phyloP scores from a whole-genome alignment of 169 alveolate genomes.

The Condylostoma magnum region DNA sequence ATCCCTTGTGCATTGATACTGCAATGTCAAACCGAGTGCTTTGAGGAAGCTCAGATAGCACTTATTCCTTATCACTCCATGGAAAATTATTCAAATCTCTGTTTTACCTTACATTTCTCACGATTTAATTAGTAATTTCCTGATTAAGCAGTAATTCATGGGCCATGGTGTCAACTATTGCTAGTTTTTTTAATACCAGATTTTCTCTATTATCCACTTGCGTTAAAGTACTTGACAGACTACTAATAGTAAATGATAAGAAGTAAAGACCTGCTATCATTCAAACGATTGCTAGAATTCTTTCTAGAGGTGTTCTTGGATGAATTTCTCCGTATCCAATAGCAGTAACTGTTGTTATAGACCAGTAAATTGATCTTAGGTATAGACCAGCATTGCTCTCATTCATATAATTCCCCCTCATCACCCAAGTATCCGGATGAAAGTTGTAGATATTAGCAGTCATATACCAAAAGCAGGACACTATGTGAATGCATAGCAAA shows the following conservation, averaged over 20 bases:
- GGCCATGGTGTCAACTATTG: neutral
- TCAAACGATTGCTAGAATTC: constrained; percentile 27
- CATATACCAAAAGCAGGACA: constrained; percentile 32
- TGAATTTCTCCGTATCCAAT: constrained; percentile 51
- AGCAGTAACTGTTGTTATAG: constrained; percentile 53
- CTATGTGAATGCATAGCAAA: constrained; percentile 7
- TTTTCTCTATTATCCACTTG: constrained; percentile 1
- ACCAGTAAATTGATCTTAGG: constrained; percentile 37
- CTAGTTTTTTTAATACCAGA: neutral
- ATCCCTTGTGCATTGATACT: constrained; percentile 43
- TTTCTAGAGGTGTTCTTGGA: constrained; percentile 39
- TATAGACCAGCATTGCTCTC: neutral
- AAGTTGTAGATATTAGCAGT: neutral
- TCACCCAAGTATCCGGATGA: constrained; percentile 15
- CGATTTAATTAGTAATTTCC: constrained; percentile 40
- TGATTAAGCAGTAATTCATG: constrained; percentile 34
- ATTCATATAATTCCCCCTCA: neutral
- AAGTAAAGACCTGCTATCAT: constrained; percentile 29
- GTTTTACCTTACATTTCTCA: constrained; percentile 49
- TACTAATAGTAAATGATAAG: constrained; percentile 11
- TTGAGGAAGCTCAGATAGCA: constrained; percentile 50
- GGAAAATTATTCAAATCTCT: constrained; percentile 38
- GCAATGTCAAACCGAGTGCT: constrained; percentile 48
- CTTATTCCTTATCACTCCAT: constrained; percentile 41
- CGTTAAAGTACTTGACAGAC: constrained; percentile 10